phyloP scores from a whole-genome alignment of 1,139 yeast species.

The Saccharomyces hybrid region DNA sequence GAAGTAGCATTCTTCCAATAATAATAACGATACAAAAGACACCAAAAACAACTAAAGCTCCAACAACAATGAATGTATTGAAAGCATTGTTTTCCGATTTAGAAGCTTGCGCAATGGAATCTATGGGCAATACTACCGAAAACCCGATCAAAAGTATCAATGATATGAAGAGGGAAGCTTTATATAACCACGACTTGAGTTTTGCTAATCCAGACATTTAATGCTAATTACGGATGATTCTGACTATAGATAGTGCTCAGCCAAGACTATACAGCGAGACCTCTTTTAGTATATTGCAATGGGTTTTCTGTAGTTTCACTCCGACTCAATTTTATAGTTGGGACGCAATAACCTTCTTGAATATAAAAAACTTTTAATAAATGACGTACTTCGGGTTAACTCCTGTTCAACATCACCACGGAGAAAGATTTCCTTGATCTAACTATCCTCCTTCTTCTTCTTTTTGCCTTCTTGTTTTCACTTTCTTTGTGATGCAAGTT shows the following conservation, averaged over 20 bases:
- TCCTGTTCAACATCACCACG: neutral
- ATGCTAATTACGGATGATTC: neutral
- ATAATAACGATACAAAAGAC: conserved; percentile 43
- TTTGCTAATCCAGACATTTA: conserved; percentile 6
- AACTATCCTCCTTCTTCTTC: neutral
- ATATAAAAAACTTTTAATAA: neutral
- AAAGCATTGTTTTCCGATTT: conserved; percentile 45
- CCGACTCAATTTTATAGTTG: neutral
- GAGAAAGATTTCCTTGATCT: neutral
- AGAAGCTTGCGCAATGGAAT: conserved; percentile 60
- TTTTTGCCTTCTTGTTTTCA: neutral
- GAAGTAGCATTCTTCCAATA: conserved; percentile 48
- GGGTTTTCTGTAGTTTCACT: neutral
- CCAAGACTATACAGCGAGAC: neutral
- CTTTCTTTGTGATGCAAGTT: neutral
- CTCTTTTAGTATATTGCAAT: neutral
- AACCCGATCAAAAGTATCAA: conserved; percentile 48
- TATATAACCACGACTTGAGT: conserved; percentile 38
- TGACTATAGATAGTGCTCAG: neutral
- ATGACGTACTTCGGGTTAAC: neutral
- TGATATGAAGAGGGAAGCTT: conserved; percentile 47
- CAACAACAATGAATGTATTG: conserved; percentile 68
- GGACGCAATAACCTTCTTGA: neutral
- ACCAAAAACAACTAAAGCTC: conserved; percentile 58
- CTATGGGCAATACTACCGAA: conserved; percentile 64